Evolutionary conservation across 495 filamentous ascomycete genomes (phyloP), one percentile per base, ranked within the genome.

Genomic region (Penicillium fimorum): DNA sequence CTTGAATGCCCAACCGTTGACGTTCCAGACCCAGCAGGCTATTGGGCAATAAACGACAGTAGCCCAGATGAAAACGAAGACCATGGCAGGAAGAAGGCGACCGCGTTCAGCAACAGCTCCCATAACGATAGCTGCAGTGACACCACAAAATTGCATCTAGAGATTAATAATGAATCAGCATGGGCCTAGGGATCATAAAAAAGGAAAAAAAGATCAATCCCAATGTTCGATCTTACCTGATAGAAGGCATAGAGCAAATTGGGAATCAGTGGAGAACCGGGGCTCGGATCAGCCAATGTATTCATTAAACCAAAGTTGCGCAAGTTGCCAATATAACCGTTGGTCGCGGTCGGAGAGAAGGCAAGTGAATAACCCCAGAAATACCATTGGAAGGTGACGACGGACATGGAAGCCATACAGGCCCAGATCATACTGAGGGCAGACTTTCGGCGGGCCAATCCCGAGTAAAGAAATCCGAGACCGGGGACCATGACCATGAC

Each of bases 41-140:
- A 98, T 73, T 0, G 94, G 94, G 74, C 94, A 97, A 82, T 98
- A 98, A 48, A 97, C 94, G 53, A 97, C 80, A 0, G 95, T 97
- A 1, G 90, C 91, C 95, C 95, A 98, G 79, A 89, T 83, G 78
- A 96, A 97, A 56, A 83, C 79, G 76, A 97, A 98, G 49, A 97
- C 88, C 87, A 97, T 89, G 61, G 89, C 86, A n/a, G 95, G 94
- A 40, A 97, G 79, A 44, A 98, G 81, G 53, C 95, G 92, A 59
- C 95, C 94, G 54, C 95, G 89, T 69, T 97, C 95, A 32, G 94
- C 93, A 42, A 95, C 87, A 37, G 90, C 89, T 41, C 94, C 94
- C 74, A 96, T 87, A 30, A 94, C 84, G 67, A 98, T 96, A 44
- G 92, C 94, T 43, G 87, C 92, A 17, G 95, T 97, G 40, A 91